phyloP scores from a whole-genome alignment of 306 rosid genomes.

The Pyrus bretschneideri region DNA sequence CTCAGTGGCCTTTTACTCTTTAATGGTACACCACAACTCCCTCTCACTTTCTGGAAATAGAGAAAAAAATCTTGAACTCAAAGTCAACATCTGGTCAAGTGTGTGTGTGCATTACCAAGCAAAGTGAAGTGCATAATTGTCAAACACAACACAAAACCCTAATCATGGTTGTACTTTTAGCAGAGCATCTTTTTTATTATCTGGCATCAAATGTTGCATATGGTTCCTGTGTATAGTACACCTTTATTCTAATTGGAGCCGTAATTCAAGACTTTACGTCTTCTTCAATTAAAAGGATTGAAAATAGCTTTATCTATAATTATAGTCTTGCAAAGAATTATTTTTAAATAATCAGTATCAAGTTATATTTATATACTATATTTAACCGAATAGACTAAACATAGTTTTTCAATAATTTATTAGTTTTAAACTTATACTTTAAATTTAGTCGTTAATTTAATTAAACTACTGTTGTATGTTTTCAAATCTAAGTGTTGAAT shows the following conservation, averaged over 20 bases:
- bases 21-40: not conserved
- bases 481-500: too few relatives aligned
- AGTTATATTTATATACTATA: too few relatives aligned
- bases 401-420: too few relatives aligned
- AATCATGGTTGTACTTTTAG: not conserved
- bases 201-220: not conserved
- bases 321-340: accelerated
- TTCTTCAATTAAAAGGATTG: too few relatives aligned
- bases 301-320: too few relatives aligned
- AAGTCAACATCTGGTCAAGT: not conserved
- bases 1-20: not conserved
- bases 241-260: not conserved
- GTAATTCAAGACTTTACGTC: not conserved
- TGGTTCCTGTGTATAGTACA: not conserved
- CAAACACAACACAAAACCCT: not conserved
- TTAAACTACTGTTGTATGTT: too few relatives aligned
- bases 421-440: too few relatives aligned
- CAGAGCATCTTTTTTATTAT: not conserved
- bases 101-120: not conserved
- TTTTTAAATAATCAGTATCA: too few relatives aligned
- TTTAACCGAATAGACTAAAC: too few relatives aligned
- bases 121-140: not conserved
- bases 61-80: not conserved
- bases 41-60: not conserved
- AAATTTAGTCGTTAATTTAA: too few relatives aligned